phyloP scores from a whole-genome alignment of 805 yeast species.

The Monosporozyma aerobia region DNA sequence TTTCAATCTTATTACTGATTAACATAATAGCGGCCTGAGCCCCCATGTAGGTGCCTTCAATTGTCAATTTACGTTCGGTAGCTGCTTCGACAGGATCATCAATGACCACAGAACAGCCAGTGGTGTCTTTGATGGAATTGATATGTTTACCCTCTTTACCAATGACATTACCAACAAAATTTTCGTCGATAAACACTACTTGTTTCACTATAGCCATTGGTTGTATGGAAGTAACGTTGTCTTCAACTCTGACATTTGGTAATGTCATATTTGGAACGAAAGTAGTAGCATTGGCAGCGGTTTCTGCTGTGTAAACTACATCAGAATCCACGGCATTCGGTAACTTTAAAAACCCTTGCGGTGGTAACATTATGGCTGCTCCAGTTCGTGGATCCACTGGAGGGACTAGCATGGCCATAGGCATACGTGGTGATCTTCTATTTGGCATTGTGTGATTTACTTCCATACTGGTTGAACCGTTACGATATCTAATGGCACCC shows the following conservation, averaged over 20 bases:
- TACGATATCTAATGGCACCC: not conserved
- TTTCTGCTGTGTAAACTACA: conserved; percentile 19
- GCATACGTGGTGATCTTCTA: conserved; percentile 12
- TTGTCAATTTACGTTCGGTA: conserved; percentile 52
- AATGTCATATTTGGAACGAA: conserved; percentile 21
- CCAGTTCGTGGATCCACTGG: conserved; percentile 1
- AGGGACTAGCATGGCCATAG: conserved; percentile 9
- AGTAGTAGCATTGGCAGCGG: conserved; percentile 20
- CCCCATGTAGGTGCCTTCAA: conserved; percentile 58
- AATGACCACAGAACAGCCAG: conserved; percentile 69
- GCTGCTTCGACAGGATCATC: conserved; percentile 47
- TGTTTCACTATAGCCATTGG: conserved; percentile 41
- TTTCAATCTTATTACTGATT: conserved; percentile 62
- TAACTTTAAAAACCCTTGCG: not conserved
- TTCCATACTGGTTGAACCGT: not conserved
- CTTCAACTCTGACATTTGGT: conserved; percentile 21
- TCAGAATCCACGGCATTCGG: not conserved
- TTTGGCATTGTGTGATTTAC: not conserved
- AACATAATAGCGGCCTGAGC: conserved; percentile 65
- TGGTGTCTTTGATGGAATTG: conserved; percentile 61
- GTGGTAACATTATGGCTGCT: not conserved
- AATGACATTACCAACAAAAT: conserved; percentile 73
- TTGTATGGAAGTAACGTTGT: conserved; percentile 12
- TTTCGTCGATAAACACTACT: conserved; percentile 67
- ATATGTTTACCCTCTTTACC: conserved; percentile 82